Conservation (phyloP, 2,329 filamentous ascomycete genomes). For the Tolypocladium paradoxum region DNA sequence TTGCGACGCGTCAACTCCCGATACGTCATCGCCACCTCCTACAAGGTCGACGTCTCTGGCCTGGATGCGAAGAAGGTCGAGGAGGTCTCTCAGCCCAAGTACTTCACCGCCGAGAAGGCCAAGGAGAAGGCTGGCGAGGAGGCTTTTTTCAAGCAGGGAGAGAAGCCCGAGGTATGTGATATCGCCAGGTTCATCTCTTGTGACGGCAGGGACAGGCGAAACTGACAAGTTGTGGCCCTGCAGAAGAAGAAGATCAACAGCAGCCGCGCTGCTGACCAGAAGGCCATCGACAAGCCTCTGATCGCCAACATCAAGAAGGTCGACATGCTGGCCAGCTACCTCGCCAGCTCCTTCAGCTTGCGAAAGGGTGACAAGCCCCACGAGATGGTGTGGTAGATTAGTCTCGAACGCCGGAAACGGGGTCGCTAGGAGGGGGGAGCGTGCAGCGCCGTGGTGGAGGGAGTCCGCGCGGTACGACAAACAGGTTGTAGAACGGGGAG, state of each 20-base stretch:
- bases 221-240: slow-evolving; percentile 18
- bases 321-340: slow-evolving; percentile 85
- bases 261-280: slow-evolving; percentile 92
- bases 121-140: slow-evolving; percentile 96
- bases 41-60: slow-evolving; percentile 73
- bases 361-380: slow-evolving; percentile 99
- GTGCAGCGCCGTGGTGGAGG: slow-evolving; percentile 3
- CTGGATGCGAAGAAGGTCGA: slow-evolving; percentile 86
- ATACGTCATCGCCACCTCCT: slow-evolving; percentile 86
- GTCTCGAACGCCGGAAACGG: background rate
- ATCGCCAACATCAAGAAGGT: slow-evolving; percentile 98
- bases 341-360: slow-evolving; percentile 92
- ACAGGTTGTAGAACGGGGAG: slow-evolving; percentile 34
- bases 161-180: slow-evolving; percentile 81
- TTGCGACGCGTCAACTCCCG: slow-evolving; percentile 88
- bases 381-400: slow-evolving; percentile 95
- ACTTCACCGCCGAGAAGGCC: slow-evolving; percentile 94
- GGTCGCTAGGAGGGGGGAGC: background rate
- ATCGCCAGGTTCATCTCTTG: background rate
- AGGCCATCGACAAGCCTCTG: slow-evolving; percentile 94
- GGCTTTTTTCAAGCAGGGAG: slow-evolving; percentile 98
- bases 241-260: slow-evolving; percentile 96
- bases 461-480: slow-evolving; percentile 4
- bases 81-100: slow-evolving; percentile 64
- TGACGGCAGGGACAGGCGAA: background rate